Base-by-base conservation (phyloP, 2,329 filamentous ascomycete species). In the Emmonsiellopsis sp. region DNA sequence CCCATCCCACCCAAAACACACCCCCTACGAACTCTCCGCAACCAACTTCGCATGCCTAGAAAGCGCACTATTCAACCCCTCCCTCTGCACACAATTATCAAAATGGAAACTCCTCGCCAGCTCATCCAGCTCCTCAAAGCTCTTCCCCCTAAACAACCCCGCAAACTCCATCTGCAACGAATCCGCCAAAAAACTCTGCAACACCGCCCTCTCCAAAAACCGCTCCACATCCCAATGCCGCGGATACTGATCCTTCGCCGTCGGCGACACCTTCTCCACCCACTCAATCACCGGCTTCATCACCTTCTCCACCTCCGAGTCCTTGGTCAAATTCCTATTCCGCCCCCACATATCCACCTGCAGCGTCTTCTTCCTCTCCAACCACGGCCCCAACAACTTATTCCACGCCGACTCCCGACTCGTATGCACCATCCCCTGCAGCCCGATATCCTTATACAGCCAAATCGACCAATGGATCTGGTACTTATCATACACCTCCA, bases 381-480 rank as follows among this genome's bases (percentile, higher is more conserved):
- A 62, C 51, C 82, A 80, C 0, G 74, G 71, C n/a, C 69, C 60
- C 42, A 83, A 72, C 2, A 75, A 72, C 27, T 70, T 69, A 63
- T 79, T 79, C 65, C 78, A 81, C 71, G 74, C 8, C 74, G 63
- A 0, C 17, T 17, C 17, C 17, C 75, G 73, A 36, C 69, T 68
- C 0, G 75, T 68, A 55, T 78, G 75, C 0, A 78, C 68, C 77
- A 82, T 80, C 5, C 78, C 79, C 62, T 81, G 77, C 44, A 77
- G 71, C 0, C 78, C 77, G 40, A 81, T 74, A 54, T 82, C 78
- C 61, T 81, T 82, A 64, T 80, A 81, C 0, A 79, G 64, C 78
- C 79, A 82, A 60, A 84, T 84, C 11, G 69, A 77, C 82, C 81
- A 84, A 51, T 72, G 70, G 37, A 78, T 77, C 48, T 72, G 64